A percentile compares a stretch with the other conserved stretches of the same genome.
These are phyloP conservation scores for Juncus effusus DNA, from an alignment of 176 grass and related monocot genomes.

Conservation along the genomic window DNA sequence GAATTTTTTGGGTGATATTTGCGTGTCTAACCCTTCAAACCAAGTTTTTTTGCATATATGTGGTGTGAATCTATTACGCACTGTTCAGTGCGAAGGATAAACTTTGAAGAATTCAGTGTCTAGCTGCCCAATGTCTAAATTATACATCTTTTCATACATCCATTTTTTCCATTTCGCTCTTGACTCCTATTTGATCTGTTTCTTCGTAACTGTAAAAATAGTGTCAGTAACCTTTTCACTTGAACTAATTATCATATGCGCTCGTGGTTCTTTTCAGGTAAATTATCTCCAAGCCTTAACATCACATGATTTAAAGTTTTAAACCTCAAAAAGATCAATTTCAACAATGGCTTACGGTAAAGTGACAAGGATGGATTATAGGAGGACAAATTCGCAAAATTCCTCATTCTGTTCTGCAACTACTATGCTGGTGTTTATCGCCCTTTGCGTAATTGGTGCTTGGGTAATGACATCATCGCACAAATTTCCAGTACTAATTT, in stretches of 20 bases:
- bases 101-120: no score
- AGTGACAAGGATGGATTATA: slow-evolving; percentile 65
- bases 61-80: no score
- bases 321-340: not conserved
- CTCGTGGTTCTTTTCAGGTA: slow-evolving; percentile 17
- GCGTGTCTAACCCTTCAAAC: no score
- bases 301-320: slow-evolving; percentile 11
- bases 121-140: no score
- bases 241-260: slow-evolving; percentile 7
- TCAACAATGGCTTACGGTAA: slow-evolving; percentile 64
- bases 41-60: no score
- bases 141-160: no score
- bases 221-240: not conserved
- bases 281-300: slow-evolving; percentile 5
- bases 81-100: no score
- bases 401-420: slow-evolving; percentile 74
- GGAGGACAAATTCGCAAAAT: slow-evolving; percentile 48
- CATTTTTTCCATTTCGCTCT: no score
- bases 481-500: slow-evolving; percentile 54
- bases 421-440: slow-evolving; percentile 62
- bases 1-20: no score
- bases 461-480: slow-evolving; percentile 96
- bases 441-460: slow-evolving; percentile 70
- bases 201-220: not conserved
- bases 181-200: no score